Evolutionary conservation across 345 rosid genomes (phyloP), one percentile per base, ranked within the genome.

Genomic region (Salix dunnii): DNA sequence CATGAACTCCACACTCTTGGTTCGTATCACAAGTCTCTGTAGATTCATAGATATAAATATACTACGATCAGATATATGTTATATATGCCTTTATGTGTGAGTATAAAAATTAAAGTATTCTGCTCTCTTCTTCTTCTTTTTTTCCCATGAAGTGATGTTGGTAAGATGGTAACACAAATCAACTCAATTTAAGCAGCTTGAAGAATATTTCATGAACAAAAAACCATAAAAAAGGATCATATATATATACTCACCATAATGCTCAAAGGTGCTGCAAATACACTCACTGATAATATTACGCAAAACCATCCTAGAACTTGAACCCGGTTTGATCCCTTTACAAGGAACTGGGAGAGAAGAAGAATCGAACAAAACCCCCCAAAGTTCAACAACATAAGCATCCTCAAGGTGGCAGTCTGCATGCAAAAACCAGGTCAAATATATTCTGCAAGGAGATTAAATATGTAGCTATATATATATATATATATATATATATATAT

Each of bases 191-290:
- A 67, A 67, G 51, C 25, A 66, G 28, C 36, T 67, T n/a, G 43
- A 51, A 35, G 28, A 28, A 62, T 27, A 11, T 25, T 25, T 11
- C 5, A 30, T 49, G 28, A 38, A 25, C 25, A 36, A 55, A 35
- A 30, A 18, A 30, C 65, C 65, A 61, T 18, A 3, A 21, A 9
- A 62, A 62, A 27, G 16, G n/a, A 7, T 21, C 12, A 49, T 40
- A 40, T 40, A 10, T 40, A 40, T 40, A 20, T 67, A 17, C 87
- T 80, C 65, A 88, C 94, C 74, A 90, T 87, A 36, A 87, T 86
- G 82, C 90, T 86, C 61, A 88, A 82, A 23, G 94, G 94, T 60
- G 91, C 90, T 8, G 88, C 90, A 74, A 90, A 90, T 4, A 87
- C 94, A 81, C 87, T 73, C 4, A 86, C 84, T 9, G 90, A 78